Base-by-base conservation (phyloP, 768 basidiomycete species). In the Mycena chlorophos region DNA sequence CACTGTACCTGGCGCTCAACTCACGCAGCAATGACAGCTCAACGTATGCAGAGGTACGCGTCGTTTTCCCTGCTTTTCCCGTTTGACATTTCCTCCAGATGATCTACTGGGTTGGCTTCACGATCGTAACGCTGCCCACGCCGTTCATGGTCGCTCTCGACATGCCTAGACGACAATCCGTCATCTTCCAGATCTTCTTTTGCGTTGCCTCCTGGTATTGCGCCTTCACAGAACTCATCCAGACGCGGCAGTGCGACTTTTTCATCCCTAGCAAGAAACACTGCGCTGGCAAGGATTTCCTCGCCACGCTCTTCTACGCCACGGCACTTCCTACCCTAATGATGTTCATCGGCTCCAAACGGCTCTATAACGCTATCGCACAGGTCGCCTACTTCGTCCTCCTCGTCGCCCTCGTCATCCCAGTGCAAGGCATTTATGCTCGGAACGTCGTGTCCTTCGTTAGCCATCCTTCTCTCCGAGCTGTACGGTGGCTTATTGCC, bases 101-200 rank as follows among this genome's bases (percentile, higher is more conserved):
- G 10, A 46, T 55, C 31, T 61, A 64, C 55, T 56, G 56, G 54
- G 63, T 48, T 20, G 57, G 57, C n/a, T 50, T 64, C 19, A 28
- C 63, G 28, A n/a, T 52, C 12, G 45, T 60, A 14, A 52, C 55
- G 60, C 1, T 58, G 25, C 68, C 38, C 20, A 71, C 57, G 2
- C 60, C 60, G 6, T 49, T 68, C 51, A 58, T 72, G 60, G 56
- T 74, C 55, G 64, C 66, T 3, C 63, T 69, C 46, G 70, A 74
- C 59, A 55, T 63, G 45, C 73, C 73, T 5, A 50, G 65, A 23
- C 55, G 51, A 10, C 48, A 49, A 16, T 61, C 65, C 2, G 55
- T 57, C 12, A 20, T 63, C 17, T 75, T 69, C 56, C 72, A 75
- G 53, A 42, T 62, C 22, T 65, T 57, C 51, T 54, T 72, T 38